Evolutionary conservation across 306 rosid genomes (phyloP).

Genomic region (Dalbergia cultrata): DNA sequence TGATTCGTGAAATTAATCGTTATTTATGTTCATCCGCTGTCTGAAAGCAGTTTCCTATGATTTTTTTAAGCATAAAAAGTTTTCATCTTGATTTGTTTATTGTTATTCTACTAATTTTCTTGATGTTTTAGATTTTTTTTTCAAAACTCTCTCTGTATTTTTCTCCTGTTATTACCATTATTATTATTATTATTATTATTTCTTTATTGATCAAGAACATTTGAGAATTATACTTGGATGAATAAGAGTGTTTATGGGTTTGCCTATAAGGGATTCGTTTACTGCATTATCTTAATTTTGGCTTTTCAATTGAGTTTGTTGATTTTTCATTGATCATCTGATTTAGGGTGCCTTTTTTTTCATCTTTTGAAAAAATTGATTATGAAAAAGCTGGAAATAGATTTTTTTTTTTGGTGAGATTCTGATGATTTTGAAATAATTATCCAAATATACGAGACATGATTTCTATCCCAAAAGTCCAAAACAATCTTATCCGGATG

Average conservation of each 20-base stretch:
- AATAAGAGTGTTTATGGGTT: background rate
- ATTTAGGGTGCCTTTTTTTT: background rate
- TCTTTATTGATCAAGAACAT: background rate
- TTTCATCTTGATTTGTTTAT: slow-evolving; percentile 10
- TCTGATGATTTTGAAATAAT: too few species aligned
- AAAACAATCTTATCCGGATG: too few species aligned
- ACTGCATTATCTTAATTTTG: slow-evolving; percentile 13
- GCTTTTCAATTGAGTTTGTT: background rate
- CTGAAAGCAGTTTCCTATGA: background rate
- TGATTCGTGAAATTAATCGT: background rate
- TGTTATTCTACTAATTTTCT: background rate
- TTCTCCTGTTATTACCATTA: background rate
- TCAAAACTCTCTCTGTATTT: background rate
- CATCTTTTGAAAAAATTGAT: too few species aligned
- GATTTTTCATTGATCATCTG: background rate
- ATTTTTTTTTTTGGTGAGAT: too few species aligned
- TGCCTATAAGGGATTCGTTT: background rate
- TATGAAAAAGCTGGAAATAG: too few species aligned
- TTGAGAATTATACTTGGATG: background rate
- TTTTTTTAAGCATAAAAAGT: background rate
- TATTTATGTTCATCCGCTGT: background rate
- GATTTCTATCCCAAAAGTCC: too few species aligned
- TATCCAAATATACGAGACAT: too few species aligned
- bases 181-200: background rate
- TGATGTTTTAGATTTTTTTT: slow-evolving; percentile 4